phyloP scores from a whole-genome alignment of 805 yeast genomes.

The Ogataea degrootiae region DNA sequence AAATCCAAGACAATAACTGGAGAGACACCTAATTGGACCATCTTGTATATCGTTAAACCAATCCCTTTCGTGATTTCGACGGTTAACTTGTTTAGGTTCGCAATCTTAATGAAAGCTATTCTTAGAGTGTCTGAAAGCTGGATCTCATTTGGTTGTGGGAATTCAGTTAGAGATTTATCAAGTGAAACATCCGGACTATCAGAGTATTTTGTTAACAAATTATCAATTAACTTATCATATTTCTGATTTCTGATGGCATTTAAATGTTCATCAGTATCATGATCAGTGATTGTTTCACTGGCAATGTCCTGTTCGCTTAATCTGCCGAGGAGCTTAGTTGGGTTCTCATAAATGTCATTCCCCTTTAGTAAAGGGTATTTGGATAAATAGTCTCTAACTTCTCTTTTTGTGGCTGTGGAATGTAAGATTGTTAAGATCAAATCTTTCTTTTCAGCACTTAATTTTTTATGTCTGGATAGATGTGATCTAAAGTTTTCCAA shows the following conservation, averaged over 20 bases:
- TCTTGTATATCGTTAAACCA: conserved; percentile 50
- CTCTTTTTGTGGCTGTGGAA: conserved; percentile 91
- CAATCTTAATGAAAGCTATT: conserved; percentile 52
- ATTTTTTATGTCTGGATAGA: conserved; percentile 19
- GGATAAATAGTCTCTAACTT: conserved; percentile 73
- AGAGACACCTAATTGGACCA: conserved; percentile 62
- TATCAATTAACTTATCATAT: conserved; percentile 31
- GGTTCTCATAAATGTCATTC: conserved; percentile 27
- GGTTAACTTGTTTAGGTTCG: conserved; percentile 33
- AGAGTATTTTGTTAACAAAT: conserved; percentile 19
- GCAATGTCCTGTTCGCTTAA: background rate
- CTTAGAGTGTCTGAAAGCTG: conserved; percentile 39
- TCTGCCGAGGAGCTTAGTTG: background rate
- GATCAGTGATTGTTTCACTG: background rate
- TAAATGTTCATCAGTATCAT: background rate
- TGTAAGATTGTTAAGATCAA: conserved; percentile 78
- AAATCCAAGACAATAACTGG: conserved; percentile 65
- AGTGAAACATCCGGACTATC: conserved; percentile 7
- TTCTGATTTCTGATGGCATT: conserved; percentile 26
- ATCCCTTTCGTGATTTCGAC: conserved; percentile 39
- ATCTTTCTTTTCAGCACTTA: conserved; percentile 53
- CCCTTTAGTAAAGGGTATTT: conserved; percentile 53
- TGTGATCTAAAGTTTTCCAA: conserved; percentile 24
- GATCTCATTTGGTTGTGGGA: conserved; percentile 14
- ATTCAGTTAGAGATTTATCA: background rate